phyloP scores from a whole-genome alignment of 352 stramenopile genomes.

The Elongisporangium anandrum region DNA sequence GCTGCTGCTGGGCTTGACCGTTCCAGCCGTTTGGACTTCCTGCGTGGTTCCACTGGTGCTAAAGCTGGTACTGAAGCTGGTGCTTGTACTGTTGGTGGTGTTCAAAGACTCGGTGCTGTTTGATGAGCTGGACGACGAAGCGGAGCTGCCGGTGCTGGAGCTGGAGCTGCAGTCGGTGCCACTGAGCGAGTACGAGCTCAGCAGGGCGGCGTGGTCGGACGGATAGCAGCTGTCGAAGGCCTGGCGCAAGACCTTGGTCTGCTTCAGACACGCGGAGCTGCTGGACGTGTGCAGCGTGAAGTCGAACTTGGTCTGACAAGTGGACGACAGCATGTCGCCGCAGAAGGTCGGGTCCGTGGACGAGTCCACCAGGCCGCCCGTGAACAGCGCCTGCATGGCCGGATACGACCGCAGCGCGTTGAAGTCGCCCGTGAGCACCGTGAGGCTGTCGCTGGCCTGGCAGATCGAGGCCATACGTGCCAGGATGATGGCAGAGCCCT shows the following conservation, averaged over 20 bases:
- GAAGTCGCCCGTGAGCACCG: conserved; percentile 15
- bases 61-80: neutral
- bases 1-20: neutral
- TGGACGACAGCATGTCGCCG: conserved; percentile 29
- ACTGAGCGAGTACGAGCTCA: conserved; percentile 26
- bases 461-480: conserved; percentile 12
- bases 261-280: conserved; percentile 16
- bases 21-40: neutral
- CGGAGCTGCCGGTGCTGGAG: neutral
- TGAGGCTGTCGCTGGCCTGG: conserved; percentile 15
- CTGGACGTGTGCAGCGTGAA: conserved; percentile 22
- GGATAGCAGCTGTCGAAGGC: conserved; percentile 32
- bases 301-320: conserved; percentile 37
- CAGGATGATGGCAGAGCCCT: conserved; percentile 5
- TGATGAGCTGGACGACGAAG: neutral
- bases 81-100: neutral
- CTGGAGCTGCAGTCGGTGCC: conserved; percentile 23
- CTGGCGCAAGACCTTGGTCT: conserved; percentile 28
- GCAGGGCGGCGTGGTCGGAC: conserved; percentile 31
- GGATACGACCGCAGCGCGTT: conserved; percentile 22
- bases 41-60: neutral
- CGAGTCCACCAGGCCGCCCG: conserved; percentile 18
- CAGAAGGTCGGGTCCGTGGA: conserved; percentile 31
- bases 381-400: conserved; percentile 25
- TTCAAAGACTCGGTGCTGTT: neutral